Evolutionary conservation across 495 filamentous ascomycete genomes (phyloP).

Genomic region (Daldinia bambusicola): DNA sequence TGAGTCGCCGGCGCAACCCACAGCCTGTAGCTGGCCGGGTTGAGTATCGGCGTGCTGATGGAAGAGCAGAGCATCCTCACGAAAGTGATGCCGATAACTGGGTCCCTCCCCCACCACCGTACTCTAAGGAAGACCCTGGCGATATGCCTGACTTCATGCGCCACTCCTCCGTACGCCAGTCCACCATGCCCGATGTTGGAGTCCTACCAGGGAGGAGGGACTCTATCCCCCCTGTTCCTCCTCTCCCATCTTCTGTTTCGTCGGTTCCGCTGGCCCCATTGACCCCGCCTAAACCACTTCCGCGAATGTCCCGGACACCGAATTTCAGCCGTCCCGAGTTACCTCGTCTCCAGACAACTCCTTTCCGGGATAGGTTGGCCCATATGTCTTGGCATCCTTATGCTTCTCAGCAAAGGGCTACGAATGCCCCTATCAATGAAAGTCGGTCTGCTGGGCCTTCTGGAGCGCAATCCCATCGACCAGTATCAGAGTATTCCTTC

Average conservation of each 20-base stretch:
- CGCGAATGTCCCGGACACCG: slow-evolving; percentile 1
- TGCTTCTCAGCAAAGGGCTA: slow-evolving; percentile 15
- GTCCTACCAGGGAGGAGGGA: slow-evolving; percentile 5
- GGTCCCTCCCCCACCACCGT: slow-evolving; percentile 93
- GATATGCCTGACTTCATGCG: slow-evolving; percentile 57
- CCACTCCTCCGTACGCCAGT: slow-evolving; percentile 53
- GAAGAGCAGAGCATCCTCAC: slow-evolving; percentile 76
- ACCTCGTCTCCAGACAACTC: slow-evolving; percentile 43
- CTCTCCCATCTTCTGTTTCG: slow-evolving; percentile 47
- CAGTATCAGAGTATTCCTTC: slow-evolving; percentile 39
- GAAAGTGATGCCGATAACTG: slow-evolving; percentile 93
- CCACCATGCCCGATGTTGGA: slow-evolving; percentile 41
- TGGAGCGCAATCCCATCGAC: slow-evolving; percentile 28
- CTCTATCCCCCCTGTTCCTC: slow-evolving; percentile 48
- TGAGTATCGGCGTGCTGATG: slow-evolving; percentile 68
- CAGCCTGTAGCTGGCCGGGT: slow-evolving; percentile 52
- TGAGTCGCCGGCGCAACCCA: slow-evolving; percentile 71
- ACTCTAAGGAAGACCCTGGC: slow-evolving; percentile 73
- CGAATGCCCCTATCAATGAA: slow-evolving; percentile 13
- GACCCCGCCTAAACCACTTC: not conserved
- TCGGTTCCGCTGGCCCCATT: slow-evolving; percentile 29
- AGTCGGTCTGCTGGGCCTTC: slow-evolving; percentile 31
- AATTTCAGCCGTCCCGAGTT: slow-evolving; percentile 42
- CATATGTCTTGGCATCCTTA: slow-evolving; percentile 37
- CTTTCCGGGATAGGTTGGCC: slow-evolving; percentile 18